Percentiles rank a stretch among this genome's conserved stretches.
phyloP scores from a whole-genome alignment of 305 asterid species.

The Fraxinus baroniana region DNA sequence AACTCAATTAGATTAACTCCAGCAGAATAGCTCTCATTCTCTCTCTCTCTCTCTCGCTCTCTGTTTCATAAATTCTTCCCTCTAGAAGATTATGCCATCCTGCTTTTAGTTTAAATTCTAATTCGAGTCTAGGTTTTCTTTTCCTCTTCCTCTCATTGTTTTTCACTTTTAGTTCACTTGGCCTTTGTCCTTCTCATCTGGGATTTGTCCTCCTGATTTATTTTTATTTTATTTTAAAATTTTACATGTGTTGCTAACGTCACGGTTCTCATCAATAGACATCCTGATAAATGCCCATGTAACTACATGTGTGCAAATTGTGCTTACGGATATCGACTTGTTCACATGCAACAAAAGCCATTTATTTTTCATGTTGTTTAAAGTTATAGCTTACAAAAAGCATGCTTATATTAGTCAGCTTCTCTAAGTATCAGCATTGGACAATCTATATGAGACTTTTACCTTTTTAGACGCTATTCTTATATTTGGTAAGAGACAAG shows the following conservation, averaged over 20 bases:
- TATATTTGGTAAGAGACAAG: neutral
- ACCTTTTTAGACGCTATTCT: neutral
- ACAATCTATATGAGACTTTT: neutral
- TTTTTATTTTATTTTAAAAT: neutral
- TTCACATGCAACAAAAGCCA: neutral
- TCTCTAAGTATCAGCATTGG: neutral
- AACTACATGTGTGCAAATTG: neutral
- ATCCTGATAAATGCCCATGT: neutral
- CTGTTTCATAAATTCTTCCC: neutral
- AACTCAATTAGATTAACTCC: neutral
- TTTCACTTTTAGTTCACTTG: neutral
- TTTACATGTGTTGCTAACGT: neutral
- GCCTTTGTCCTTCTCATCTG: neutral
- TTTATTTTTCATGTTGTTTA: neutral
- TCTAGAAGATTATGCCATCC: neutral
- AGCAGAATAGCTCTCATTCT: neutral
- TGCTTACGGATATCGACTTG: neutral
- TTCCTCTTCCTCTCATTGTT: neutral
- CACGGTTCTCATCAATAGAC: neutral
- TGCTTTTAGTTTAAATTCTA: neutral
- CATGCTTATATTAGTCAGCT: neutral
- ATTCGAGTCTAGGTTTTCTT: neutral
- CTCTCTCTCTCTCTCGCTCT: neutral
- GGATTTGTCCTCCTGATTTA: neutral
- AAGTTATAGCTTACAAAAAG: neutral